Percentiles rank a stretch among this genome's conserved stretches.
Conservation (phyloP, 2,329 filamentous ascomycete genomes). For the Periconia sp. region DNA sequence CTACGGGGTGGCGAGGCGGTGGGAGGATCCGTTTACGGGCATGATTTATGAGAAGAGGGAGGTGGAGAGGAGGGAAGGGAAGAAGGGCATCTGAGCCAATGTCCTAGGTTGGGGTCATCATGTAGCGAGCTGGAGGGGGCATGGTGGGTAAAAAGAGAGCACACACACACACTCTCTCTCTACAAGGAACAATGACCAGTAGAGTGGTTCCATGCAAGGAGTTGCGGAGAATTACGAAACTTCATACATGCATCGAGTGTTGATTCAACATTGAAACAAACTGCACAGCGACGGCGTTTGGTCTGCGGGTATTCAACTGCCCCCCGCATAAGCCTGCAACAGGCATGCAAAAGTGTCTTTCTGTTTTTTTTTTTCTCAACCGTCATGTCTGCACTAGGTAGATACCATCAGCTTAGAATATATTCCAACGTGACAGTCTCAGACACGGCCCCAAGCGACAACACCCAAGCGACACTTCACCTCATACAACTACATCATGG, state of each 20-base stretch:
- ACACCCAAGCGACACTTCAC: conserved; percentile 17
- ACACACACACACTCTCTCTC: no score
- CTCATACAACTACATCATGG: no score
- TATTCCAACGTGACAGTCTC: conserved; percentile 14
- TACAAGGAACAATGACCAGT: no score
- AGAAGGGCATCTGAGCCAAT: conserved; percentile 44
- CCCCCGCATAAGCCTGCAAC: conserved; percentile 2
- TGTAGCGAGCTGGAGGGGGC: no score
- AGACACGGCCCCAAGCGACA: conserved; percentile 24
- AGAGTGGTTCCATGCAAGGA: neutral
- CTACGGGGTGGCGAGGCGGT: conserved; percentile 81
- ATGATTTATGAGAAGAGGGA: conserved; percentile 92
- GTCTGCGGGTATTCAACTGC: conserved; percentile 23
- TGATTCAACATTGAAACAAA: conserved; percentile 16
- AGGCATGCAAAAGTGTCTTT: neutral
- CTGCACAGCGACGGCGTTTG: conserved; percentile 14
- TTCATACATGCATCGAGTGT: no score
- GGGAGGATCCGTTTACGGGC: conserved; percentile 93
- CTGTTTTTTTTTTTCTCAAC: neutral
- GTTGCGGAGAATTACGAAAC: no score
- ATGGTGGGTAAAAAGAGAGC: no score
- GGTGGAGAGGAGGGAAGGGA: conserved; percentile 50
- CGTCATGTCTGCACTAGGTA: neutral
- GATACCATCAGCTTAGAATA: conserved; percentile 10
- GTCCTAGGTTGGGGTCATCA: neutral